Conservation (phyloP, 768 basidiomycete species). For the Xerocomus potaroensis region DNA sequence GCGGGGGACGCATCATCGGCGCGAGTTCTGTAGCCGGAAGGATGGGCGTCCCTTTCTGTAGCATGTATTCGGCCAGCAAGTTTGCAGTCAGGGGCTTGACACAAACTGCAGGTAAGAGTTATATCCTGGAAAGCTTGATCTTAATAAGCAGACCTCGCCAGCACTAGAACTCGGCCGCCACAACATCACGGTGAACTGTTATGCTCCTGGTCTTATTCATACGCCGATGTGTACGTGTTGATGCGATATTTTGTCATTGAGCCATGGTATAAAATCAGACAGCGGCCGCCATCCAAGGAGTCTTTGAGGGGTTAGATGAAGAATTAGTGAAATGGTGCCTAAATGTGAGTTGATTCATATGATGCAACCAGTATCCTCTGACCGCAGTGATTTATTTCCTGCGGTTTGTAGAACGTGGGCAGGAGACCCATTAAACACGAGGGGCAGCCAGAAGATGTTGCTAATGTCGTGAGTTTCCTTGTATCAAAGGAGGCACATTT, state of each 20-base stretch:
- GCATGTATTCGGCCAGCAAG: conserved; percentile 14
- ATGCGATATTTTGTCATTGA: background rate
- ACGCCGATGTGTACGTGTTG: conserved; percentile 30
- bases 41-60: background rate
- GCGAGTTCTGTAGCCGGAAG: conserved; percentile 3
- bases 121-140: background rate
- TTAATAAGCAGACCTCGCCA: background rate
- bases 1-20: conserved; percentile 1
- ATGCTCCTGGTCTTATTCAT: conserved; percentile 34
- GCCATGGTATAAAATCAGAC: background rate
- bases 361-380: background rate
- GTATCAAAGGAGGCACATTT: conserved; percentile 31
- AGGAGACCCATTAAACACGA: conserved; percentile 7
- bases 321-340: background rate
- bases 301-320: background rate
- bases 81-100: conserved; percentile 8
- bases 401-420: background rate
- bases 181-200: conserved; percentile 38
- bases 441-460: conserved; percentile 14
- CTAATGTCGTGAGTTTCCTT: conserved; percentile 31
- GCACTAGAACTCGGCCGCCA: conserved; percentile 31
- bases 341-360: conserved; percentile 4
- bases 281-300: background rate
- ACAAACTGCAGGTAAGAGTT: conserved; percentile 15
- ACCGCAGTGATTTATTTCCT: too few species aligned